These are phyloP conservation scores for Gracilaria domingensis DNA, from an alignment of 23 red algal genomes.

Conservation along the genomic window DNA sequence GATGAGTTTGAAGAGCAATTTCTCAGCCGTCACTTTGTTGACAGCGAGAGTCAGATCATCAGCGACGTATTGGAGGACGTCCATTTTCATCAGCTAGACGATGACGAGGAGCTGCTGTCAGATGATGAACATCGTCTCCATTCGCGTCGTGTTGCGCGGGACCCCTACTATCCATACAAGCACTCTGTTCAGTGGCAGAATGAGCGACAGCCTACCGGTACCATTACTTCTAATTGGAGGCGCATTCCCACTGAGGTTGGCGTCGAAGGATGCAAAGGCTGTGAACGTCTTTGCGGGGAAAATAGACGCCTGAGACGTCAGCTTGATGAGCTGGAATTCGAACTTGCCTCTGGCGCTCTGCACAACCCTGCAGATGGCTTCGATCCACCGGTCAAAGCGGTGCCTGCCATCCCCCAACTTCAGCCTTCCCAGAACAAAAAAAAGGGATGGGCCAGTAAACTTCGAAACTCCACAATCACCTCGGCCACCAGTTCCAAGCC, in stretches of 20 bases:
- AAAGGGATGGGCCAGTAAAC: conserved; percentile 42
- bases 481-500: conserved; percentile 8
- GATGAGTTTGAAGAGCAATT: conserved; percentile 76
- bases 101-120: conserved; percentile 63
- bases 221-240: conserved; percentile 49
- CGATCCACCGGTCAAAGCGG: conserved; percentile 54
- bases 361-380: conserved; percentile 60
- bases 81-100: conserved; percentile 56
- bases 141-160: background rate
- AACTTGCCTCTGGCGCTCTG: conserved; percentile 55
- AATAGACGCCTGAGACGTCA: conserved; percentile 61
- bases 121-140: conserved; percentile 5
- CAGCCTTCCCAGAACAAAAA: conserved; percentile 16
- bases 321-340: conserved; percentile 74
- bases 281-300: conserved; percentile 59
- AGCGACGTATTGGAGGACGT: conserved; percentile 57
- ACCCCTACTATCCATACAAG: conserved; percentile 28
- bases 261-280: conserved; percentile 50
- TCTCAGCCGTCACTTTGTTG: conserved; percentile 26
- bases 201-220: conserved; percentile 54
- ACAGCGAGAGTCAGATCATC: conserved; percentile 51
- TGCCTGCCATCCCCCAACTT: conserved; percentile 43
- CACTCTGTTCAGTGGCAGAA: background rate
- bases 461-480: conserved; percentile 30
- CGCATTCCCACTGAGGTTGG: conserved; percentile 70